Base-by-base conservation (phyloP, 257 asterid genomes). In the Solanum gracilifrons region DNA sequence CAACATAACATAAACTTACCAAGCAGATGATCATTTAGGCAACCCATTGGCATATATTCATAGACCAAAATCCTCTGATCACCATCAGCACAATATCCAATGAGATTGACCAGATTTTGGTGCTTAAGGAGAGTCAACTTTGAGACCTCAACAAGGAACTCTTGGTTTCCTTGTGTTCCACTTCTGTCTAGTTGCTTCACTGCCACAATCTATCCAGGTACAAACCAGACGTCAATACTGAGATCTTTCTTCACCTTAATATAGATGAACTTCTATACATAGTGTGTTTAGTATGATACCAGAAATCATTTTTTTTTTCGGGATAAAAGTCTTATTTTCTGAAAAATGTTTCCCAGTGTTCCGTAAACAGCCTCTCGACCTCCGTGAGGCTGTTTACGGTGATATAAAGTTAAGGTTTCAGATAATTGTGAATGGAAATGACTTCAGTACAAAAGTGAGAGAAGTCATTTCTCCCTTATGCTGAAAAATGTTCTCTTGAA, bases 81-180 rank as follows among this genome's bases (percentile, higher is more conserved):
- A 10, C 91, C 91, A 87, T 89, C 91, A 62, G 89, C 89, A 84
- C 91, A 89, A 66, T 89, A 89, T 39, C 91, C 91, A 8, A 87
- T 51, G 76, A 89, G 87, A 35, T 84, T 55, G 35, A 87, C 88
- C 48, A 89, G 37, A 62, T 89, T 89, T 64, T 87, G 51, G 37
- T 89, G 89, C 79, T 68, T 77, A 9, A 89, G 87, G 84, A 87
- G 88, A 87, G 86, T 87, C 36, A 89, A 77, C 88, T 62, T 75
- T 32, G 72, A 60, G 20, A 89, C 82, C 39, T 89, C 89, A 33
- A 84, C 88, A 35, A 87, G 25, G 64, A 89, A 89, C 83, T 89
- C 91, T 25, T 87, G 58, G 84, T 87, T 89, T 51, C 89, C 91
- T 82, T 89, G 88, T 51, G 77, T 76, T 9, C 91, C 89, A 84